Evolutionary conservation across 2,329 filamentous ascomycete genomes (phyloP), one percentile per base, ranked within the genome.

Genomic region (Colletotrichum nymphaeae): DNA sequence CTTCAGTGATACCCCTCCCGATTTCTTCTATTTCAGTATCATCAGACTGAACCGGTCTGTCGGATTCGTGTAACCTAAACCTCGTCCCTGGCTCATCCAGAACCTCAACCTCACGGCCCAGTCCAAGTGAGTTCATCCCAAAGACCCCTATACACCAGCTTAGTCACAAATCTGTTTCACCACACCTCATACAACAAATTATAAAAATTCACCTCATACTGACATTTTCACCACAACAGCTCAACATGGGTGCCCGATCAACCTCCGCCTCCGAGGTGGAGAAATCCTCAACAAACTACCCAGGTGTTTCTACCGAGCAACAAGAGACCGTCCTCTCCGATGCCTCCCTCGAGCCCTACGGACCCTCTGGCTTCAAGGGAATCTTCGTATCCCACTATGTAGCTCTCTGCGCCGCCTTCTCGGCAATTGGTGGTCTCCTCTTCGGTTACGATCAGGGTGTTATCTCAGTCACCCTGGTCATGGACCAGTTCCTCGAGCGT

Each of bases 401-500:
- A 14, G 77, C 78, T 26, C 60, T 80, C 5, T 78, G 76, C 24
- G 78, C 77, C 5, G 76, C 75, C 72, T 80, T 79, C 60, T 66
- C 78, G 3, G 77, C 76, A 19, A 70, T 79, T 5, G 78, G 78
- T 30, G 78, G 78, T 56, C 76, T 80, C 52, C 76, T 80, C 5
- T 80, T 87, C 57, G 86, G 86, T 7, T 87, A 87, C 77, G 86
- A 88, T 63, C 86, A 84, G 1, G 85, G 85, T 46, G 82, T 88
- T 49, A 80, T 87, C 49, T 85, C 83, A 53, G 78, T 78, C 22
- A 78, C 76, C 56, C 75, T 80, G 52, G 76, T 76, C 46, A 76
- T 78, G 37, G 76, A 77, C 2, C 68, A 75, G 49, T 80, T 80
- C 5, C 85, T 85, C 80, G 80, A 85, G 68, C 76, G 78, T 0